Base-by-base conservation (phyloP, 1,284 basidiomycete genomes). In the Austroboletus rostrupii region DNA sequence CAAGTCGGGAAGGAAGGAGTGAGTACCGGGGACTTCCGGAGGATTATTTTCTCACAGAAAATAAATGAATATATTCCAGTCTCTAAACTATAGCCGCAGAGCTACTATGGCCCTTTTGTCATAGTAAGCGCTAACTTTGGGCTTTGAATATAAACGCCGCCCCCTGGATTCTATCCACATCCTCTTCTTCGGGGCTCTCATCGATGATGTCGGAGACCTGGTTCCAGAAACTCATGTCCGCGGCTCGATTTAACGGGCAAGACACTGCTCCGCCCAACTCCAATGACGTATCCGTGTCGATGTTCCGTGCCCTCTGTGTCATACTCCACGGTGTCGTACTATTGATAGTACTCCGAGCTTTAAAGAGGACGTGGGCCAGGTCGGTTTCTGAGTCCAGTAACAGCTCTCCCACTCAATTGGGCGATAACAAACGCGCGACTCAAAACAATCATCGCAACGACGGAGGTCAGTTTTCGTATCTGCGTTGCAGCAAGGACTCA, bases 1-100 rank as follows among this genome's bases (percentile, higher is more conserved):
- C 37, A 44, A 47, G 53, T 53, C 47, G 51, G 50, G 47, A 49
- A 60, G 43, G 11, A 32, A 26, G 31, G 49, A 33, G 35, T 16
- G 50, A 29, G 43, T 59, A 12, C 64, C 64, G 64, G 64, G 45
- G 68, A 59, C 57, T 56, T 53, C 64, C 64, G 64, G 52, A 37
- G 35, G 17, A 47, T 47, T 52, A 50, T 56, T 50, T 57, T 37
- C 10, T n/a, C n/a, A 37, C 35, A 10, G 5, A 37, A 37, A 37
- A 37, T 37, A 37, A 26, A 26, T 26, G 9, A 26, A 26, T 26
- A 26, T n/a, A 26, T 26, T 26, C 23, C 9, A 26, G 23, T 26
- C 6, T 26, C 6, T 8, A 26, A 5, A 8, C 6, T 26, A 1
- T 26, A 26, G 23, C 23, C 23, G 23, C 5, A 26, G 9, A 26